Percentiles rank a stretch among this genome's conserved stretches.
Evolutionary conservation across 179 eudicot species (phyloP).

Genomic region (Spinacia oleracea): DNA sequence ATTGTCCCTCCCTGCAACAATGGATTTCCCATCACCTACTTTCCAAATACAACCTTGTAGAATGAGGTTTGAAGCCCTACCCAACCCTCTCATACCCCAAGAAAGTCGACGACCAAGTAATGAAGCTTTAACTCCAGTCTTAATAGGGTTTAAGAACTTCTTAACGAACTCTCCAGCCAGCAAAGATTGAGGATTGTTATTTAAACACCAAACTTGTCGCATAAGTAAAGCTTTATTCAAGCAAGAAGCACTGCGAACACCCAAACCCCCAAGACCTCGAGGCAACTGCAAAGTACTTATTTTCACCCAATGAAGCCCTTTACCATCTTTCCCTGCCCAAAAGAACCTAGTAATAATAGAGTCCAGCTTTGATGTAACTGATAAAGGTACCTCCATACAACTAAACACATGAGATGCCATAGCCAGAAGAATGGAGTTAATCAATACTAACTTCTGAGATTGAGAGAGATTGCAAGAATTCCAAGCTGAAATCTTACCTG

Average conservation of each 20-base stretch:
- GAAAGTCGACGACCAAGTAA: too few relatives aligned
- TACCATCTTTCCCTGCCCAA: too few relatives aligned
- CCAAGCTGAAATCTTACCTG: too few relatives aligned
- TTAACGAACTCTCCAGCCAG: too few relatives aligned
- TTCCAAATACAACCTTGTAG: background rate
- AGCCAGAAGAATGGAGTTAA: background rate
- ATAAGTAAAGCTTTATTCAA: too few relatives aligned
- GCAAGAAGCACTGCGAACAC: background rate
- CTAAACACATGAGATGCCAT: background rate
- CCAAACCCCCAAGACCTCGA: background rate
- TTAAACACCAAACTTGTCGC: background rate
- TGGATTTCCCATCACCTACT: background rate
- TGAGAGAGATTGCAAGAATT: background rate
- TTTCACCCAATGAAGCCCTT: background rate
- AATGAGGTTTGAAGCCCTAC: too few relatives aligned
- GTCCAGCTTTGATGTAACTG: too few relatives aligned
- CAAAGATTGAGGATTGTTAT: background rate
- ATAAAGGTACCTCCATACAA: background rate
- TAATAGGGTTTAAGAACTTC: too few relatives aligned
- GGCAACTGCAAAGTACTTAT: background rate
- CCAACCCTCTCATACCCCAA: too few relatives aligned
- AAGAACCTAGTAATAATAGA: too few relatives aligned
- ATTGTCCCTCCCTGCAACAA: rapidly evolving
- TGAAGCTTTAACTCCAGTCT: too few relatives aligned
- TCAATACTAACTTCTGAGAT: background rate